These are phyloP conservation scores for Gorgonomyces haynaldii DNA, from an alignment of 192 early-diverging fungal genomes.

Conservation along the genomic window DNA sequence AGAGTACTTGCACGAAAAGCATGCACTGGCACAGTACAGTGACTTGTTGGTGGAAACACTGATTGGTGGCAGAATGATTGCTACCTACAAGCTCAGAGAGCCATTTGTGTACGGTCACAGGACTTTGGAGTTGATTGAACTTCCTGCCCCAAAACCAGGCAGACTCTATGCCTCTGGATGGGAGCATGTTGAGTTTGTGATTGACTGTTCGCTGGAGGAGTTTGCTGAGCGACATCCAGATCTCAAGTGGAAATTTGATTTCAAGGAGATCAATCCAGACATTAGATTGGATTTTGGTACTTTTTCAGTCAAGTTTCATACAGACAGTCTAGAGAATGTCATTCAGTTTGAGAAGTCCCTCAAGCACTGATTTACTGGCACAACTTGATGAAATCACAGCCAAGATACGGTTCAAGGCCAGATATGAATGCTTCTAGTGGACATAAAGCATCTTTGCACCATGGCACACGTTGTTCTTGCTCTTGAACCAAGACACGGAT, in stretches of 20 bases:
- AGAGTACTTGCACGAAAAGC: slow-evolving; percentile 2
- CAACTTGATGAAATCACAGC: no score
- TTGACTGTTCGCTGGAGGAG: slow-evolving; percentile 9
- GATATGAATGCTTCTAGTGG: no score
- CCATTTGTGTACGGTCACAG: slow-evolving; percentile 5
- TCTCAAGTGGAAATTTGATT: slow-evolving; percentile 7
- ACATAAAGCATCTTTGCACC: no score
- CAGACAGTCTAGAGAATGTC: slow-evolving; percentile 9
- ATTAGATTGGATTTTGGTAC: slow-evolving; percentile 6
- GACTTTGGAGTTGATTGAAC: slow-evolving; percentile 16
- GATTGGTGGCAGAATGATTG: slow-evolving; percentile 16
- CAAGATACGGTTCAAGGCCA: no score
- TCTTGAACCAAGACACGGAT: no score
- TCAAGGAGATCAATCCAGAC: slow-evolving; percentile 12
- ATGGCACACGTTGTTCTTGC: no score
- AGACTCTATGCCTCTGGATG: slow-evolving; percentile 9
- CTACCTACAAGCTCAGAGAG: slow-evolving; percentile 16
- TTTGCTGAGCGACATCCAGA: slow-evolving; percentile 6
- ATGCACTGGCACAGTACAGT: slow-evolving; percentile 2
- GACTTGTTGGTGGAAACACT: slow-evolving; percentile 11
- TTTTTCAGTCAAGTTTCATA: slow-evolving; percentile 19
- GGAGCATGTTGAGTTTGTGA: slow-evolving; percentile 22
- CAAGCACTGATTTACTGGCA: no score
- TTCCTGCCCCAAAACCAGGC: slow-evolving; percentile 19
- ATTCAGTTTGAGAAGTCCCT: slow-evolving; percentile 16